Conservation (phyloP, 805 yeast species). For the Candida anglica region DNA sequence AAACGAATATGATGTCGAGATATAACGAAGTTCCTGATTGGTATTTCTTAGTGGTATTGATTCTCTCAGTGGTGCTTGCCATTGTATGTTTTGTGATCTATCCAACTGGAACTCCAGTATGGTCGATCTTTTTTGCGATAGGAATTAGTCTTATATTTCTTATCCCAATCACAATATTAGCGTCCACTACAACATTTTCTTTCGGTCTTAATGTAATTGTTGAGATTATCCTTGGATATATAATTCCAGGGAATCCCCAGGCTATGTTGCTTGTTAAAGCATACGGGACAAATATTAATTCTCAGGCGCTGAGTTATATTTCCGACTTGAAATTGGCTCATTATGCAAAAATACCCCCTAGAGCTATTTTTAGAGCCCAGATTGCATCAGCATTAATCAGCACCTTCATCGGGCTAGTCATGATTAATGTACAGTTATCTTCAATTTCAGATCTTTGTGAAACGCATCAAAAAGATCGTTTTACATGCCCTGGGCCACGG, state of each 20-base stretch:
- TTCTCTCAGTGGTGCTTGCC: conserved; percentile 25
- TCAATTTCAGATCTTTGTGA: conserved; percentile 18
- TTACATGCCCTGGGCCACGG: conserved; percentile 16
- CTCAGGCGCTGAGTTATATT: conserved; percentile 52
- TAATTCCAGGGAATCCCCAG: conserved; percentile 31
- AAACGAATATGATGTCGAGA: conserved; percentile 25
- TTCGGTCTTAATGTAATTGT: conserved; percentile 33
- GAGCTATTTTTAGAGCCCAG: conserved; percentile 46
- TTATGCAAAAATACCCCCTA: conserved; percentile 57
- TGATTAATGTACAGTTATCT: conserved; percentile 25
- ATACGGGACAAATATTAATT: conserved; percentile 52
- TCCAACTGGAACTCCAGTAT: conserved; percentile 32
- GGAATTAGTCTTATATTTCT: conserved; percentile 29
- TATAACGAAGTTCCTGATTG: conserved; percentile 34
- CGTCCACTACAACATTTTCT: conserved; percentile 25
- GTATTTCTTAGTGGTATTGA: conserved; percentile 20
- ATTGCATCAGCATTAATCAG: conserved; percentile 18
- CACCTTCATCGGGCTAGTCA: conserved; percentile 22
- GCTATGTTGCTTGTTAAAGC: conserved; percentile 50
- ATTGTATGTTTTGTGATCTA: conserved; percentile 26
- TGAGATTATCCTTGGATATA: conserved; percentile 33
- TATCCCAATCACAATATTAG: conserved; percentile 25
- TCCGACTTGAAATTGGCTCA: conserved; percentile 61
- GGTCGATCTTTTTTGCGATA: conserved; percentile 31
- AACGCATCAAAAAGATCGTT: conserved; percentile 15